phyloP scores from a whole-genome alignment of 2,329 filamentous ascomycete species.

The Calonectria hongkongensis region DNA sequence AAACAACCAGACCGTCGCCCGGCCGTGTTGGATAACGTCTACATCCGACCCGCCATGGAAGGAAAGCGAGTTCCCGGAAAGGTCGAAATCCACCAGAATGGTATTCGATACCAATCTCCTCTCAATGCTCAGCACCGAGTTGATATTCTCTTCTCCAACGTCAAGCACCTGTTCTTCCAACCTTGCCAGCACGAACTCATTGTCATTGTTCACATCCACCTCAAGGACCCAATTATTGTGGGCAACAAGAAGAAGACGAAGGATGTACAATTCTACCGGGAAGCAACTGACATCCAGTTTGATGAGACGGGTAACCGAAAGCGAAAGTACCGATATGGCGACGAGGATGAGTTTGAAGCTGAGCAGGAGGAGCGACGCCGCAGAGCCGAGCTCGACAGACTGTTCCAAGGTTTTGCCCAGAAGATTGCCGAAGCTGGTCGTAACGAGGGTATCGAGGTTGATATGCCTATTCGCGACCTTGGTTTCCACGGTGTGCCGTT shows the following conservation, averaged over 20 bases:
- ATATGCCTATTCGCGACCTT: slow-evolving; percentile 97
- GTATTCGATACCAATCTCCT: slow-evolving; percentile 94
- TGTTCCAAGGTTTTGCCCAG: slow-evolving; percentile 97
- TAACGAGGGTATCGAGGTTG: slow-evolving; percentile 92
- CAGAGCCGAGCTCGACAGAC: slow-evolving; percentile 92
- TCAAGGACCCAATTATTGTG: slow-evolving; percentile 98
- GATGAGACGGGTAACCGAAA: slow-evolving; percentile 99
- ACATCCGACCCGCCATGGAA: slow-evolving; percentile 95
- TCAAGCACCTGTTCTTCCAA: slow-evolving; percentile 99
- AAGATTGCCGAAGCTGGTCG: slow-evolving; percentile 98
- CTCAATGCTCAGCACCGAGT: slow-evolving; percentile 88
- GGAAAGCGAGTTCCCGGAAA: slow-evolving; percentile 97
- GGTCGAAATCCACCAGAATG: slow-evolving; percentile 98
- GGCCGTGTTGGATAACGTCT: slow-evolving; percentile 93
- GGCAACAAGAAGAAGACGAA: slow-evolving; percentile 99
- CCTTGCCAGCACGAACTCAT: slow-evolving; percentile 97
- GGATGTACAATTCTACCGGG: slow-evolving; percentile 98
- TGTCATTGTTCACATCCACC: slow-evolving; percentile 97
- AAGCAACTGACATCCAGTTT: slow-evolving; percentile 98
- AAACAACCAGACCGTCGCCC: slow-evolving; percentile 86
- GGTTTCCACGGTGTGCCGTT: slow-evolving; percentile 98
- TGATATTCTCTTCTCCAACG: slow-evolving; percentile 97
- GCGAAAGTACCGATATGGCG: slow-evolving; percentile 96
- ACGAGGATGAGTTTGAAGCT: slow-evolving; percentile 98
- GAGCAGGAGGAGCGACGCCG: slow-evolving; percentile 97